Evolutionary conservation across 768 basidiomycete species (phyloP).

Genomic region (Paxillus rubicundulus): DNA sequence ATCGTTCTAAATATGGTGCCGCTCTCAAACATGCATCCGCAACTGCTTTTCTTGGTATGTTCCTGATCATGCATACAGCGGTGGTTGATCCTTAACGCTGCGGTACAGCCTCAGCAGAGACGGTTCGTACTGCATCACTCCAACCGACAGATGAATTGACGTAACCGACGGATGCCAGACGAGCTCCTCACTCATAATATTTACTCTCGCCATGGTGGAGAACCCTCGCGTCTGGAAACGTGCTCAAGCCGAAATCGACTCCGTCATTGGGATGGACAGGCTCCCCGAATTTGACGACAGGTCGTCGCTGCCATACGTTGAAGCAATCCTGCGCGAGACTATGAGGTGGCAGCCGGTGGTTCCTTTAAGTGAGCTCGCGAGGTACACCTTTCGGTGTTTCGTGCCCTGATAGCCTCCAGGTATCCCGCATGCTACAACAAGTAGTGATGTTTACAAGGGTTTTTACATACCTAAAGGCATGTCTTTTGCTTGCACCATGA

Average conservation of each 20-base stretch:
- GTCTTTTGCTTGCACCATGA: neutral
- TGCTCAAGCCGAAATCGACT: constrained; percentile 3
- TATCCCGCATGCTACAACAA: constrained; percentile 8
- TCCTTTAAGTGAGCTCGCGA: neutral
- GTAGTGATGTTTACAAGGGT: constrained; percentile 12
- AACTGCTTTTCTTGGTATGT: constrained; percentile 7
- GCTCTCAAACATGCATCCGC: constrained; percentile 4
- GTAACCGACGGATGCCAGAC: no score
- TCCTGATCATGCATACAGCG: no score
- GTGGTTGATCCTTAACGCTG: no score
- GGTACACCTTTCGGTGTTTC: no score
- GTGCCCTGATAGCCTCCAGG: no score
- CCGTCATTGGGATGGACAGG: neutral
- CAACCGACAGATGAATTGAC: no score
- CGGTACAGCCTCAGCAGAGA: no score
- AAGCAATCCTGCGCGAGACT: constrained; percentile 7
- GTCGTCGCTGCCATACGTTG: constrained; percentile 6
- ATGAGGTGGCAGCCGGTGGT: constrained; percentile 1
- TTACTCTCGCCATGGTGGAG: no score
- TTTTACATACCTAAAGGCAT: constrained; percentile 19
- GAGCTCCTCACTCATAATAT: no score
- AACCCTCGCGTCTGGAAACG: no score
- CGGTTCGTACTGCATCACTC: no score
- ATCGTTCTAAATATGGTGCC: neutral
- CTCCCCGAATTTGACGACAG: constrained; percentile 8